Percentiles rank a stretch among this genome's conserved stretches.
phyloP scores from a whole-genome alignment of 2,329 filamentous ascomycete species.

The Colletotrichum eremochloae region DNA sequence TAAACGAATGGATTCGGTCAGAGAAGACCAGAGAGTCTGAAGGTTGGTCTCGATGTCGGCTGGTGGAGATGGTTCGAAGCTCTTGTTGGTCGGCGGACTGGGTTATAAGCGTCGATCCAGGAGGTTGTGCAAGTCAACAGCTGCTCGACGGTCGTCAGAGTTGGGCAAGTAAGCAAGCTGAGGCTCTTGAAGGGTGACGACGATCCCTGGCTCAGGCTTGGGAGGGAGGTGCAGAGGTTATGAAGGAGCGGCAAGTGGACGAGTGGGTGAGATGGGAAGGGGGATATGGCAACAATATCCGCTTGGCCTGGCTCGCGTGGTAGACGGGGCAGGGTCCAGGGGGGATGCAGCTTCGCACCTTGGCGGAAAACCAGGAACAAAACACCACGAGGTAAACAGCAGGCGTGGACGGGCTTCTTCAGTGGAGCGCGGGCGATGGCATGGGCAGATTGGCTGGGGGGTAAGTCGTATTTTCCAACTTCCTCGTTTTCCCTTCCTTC shows the following conservation, averaged over 20 bases:
- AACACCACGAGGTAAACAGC: not conserved
- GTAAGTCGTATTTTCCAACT: conserved; percentile 20
- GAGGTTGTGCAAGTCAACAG: not conserved
- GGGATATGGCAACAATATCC: conserved; percentile 31
- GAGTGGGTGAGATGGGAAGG: conserved; percentile 14
- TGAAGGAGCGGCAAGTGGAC: conserved; percentile 21
- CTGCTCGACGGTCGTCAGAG: not conserved
- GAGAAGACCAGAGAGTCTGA: conserved; percentile 5
- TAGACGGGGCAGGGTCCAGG: conserved; percentile 24
- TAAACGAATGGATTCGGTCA: conserved; percentile 34
- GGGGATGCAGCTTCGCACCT: conserved; percentile 1
- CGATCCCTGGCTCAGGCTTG: conserved; percentile 30
- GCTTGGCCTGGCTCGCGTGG: conserved; percentile 34
- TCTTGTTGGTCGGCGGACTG: conserved; percentile 6
- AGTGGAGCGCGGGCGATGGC: conserved; percentile 29
- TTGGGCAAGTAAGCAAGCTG: conserved; percentile 26
- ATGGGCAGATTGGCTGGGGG: conserved; percentile 12
- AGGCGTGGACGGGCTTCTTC: conserved; percentile 27
- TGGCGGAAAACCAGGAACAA: conserved; percentile 30
- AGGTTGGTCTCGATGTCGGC: not conserved
- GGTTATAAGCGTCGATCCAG: not conserved
- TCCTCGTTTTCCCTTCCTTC: not conserved
- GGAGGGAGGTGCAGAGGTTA: conserved; percentile 20
- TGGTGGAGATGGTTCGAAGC: not conserved
- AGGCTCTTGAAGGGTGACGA: conserved; percentile 22